phyloP scores from a whole-genome alignment of 768 basidiomycete species.

The Leccinum boreale region DNA sequence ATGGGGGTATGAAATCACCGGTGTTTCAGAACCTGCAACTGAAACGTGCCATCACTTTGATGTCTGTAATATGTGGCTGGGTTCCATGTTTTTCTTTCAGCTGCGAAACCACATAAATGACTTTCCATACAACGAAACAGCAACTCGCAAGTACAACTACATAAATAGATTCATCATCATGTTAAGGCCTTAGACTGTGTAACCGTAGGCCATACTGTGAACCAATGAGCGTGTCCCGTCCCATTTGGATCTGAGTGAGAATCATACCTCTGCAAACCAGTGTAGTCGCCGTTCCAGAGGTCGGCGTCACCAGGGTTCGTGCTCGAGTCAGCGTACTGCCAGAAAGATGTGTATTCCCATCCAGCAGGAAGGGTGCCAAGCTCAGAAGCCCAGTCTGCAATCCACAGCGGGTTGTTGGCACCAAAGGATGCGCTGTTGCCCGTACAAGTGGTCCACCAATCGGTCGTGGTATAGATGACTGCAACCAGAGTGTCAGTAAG shows the following conservation, averaged over 20 bases:
- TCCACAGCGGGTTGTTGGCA: constrained; percentile 55
- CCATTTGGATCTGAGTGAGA: background rate
- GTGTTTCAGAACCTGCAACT: too few species aligned
- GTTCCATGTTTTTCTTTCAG: background rate
- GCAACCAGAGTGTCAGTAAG: background rate
- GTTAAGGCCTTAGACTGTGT: background rate
- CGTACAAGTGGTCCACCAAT: constrained; percentile 70
- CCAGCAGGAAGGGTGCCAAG: constrained; percentile 58
- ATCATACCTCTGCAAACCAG: constrained; percentile 39
- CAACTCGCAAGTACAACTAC: background rate
- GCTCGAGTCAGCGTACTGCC: constrained; percentile 58
- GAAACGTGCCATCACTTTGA: too few species aligned
- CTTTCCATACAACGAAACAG: background rate
- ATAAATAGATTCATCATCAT: background rate
- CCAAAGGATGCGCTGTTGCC: constrained; percentile 53
- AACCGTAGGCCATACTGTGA: constrained; percentile 22
- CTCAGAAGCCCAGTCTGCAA: constrained; percentile 49
- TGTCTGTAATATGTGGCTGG: background rate
- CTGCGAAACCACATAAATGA: background rate
- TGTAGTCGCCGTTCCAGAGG: constrained; percentile 50
- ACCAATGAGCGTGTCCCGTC: background rate
- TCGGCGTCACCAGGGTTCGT: constrained; percentile 58
- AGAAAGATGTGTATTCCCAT: constrained; percentile 54
- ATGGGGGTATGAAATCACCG: too few species aligned
- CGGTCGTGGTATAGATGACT: constrained; percentile 63